These are phyloP conservation scores for Phytophthora pinifolia DNA, from an alignment of 352 stramenopile genomes.

Conservation along the genomic window DNA sequence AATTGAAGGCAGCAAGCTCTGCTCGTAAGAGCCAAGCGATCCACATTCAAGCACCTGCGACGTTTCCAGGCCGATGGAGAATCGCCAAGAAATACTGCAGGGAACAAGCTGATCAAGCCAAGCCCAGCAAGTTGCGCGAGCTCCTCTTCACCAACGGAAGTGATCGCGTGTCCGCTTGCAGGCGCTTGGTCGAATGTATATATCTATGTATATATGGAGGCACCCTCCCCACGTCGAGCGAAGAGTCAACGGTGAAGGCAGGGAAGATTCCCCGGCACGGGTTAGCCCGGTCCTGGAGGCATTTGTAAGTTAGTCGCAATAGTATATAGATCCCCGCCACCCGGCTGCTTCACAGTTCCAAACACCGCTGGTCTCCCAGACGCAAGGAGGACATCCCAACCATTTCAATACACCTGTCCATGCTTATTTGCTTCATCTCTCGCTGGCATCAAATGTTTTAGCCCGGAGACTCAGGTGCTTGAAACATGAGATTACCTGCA, in stretches of 20 bases:
- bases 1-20: conserved; percentile 79
- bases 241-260: conserved; percentile 12
- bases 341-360: neutral
- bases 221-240: conserved; percentile 11
- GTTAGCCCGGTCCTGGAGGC: conserved; percentile 6
- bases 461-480: conserved; percentile 67
- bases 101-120: conserved; percentile 16
- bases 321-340: conserved; percentile 35
- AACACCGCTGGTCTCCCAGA: conserved; percentile 3
- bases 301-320: conserved; percentile 51
- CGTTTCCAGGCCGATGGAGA: conserved; percentile 13
- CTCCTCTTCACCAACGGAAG: conserved; percentile 33
- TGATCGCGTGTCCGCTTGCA: conserved; percentile 23
- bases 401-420: conserved; percentile 28
- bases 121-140: conserved; percentile 18
- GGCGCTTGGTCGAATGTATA: conserved; percentile 36
- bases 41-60: conserved; percentile 14
- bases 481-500: conserved; percentile 72
- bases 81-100: conserved; percentile 6
- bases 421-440: conserved; percentile 30
- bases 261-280: conserved; percentile 23
- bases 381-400: conserved; percentile 4
- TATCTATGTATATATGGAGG: conserved; percentile 42
- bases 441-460: conserved; percentile 23
- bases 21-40: conserved; percentile 47